Conservation (phyloP, 139 green algal genomes). For the Coccomyxa sp. region DNA sequence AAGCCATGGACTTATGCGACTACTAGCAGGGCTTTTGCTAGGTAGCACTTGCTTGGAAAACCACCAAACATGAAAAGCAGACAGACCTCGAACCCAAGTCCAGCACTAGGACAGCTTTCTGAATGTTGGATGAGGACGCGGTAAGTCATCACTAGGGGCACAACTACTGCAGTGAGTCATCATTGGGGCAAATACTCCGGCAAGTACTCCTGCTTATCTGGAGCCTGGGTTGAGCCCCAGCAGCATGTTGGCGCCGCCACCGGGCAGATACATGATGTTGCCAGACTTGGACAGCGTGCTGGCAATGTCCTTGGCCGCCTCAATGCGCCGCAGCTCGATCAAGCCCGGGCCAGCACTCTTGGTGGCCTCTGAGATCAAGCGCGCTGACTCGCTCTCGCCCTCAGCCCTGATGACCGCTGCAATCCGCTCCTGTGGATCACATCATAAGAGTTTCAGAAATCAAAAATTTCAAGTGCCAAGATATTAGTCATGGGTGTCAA, state of each 20-base stretch:
- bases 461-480: background rate
- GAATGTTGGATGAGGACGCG: no score
- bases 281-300: conserved; percentile 78
- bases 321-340: conserved; percentile 96
- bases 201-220: no score
- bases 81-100: no score
- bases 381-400: conserved; percentile 90
- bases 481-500: background rate
- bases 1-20: no score
- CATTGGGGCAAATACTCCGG: no score
- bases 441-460: background rate
- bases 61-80: no score
- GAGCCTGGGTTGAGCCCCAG: conserved; percentile 48
- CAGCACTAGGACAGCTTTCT: no score
- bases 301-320: conserved; percentile 96
- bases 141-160: no score
- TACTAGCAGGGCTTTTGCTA: no score
- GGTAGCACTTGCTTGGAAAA: no score
- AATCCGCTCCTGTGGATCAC: conserved; percentile 67
- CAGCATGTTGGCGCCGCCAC: conserved; percentile 76
- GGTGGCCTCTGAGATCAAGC: conserved; percentile 96
- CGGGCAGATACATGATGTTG: conserved; percentile 96
- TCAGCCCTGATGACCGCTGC: conserved; percentile 92
- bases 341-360: conserved; percentile 75
- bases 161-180: no score